Evolutionary conservation across 2,329 filamentous ascomycete species (phyloP), one percentile per base, ranked within the genome.

Genomic region (Magnaporthales sp.): DNA sequence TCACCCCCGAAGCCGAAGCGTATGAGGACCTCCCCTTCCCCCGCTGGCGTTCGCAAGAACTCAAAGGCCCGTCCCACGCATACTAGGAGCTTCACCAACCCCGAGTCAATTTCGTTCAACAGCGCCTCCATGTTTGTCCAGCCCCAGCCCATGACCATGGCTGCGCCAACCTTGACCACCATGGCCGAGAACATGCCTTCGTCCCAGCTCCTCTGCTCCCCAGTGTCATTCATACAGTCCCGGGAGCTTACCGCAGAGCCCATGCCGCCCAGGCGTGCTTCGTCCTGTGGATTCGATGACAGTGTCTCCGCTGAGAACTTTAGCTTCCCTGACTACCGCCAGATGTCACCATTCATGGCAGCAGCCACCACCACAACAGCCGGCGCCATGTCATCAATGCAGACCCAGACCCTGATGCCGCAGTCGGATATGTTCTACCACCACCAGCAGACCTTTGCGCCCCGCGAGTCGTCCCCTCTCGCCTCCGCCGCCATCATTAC

Each of bases 251-350:
- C 70, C 71, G 76, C 64, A 79, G 83, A 71, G 78, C 81, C 71
- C 79, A 62, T 66, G 56, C 74, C 75, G 66, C 72, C 75, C 19
- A 81, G 91, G 70, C 86, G 89, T 62, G 83, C 85, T 10, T 92
- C 91, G 24, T 86, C 84, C 61, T 88, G 86, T 72, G 87, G 85
- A 72, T 81, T 93, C 62, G 56, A 46, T 2, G 90, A 93, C 70
- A 85, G 86, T 70, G 80, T 81, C 68, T 82, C 86, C 46, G 79
- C 92, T 67, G 87, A 84, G 72, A 88, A 88, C 70, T 94, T 89
- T 78, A 90, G 89, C 68, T 96, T 92, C 79, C 90, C 92, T n/a
- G 91, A 91, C 62, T 96, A 95, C 78, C 89, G 90, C 67, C 89
- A 91, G 72, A 83, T 92, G 56, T 68, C 70, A 9, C 77, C 83